These are phyloP conservation scores for Usnea hakonensis DNA, from an alignment of 495 filamentous ascomycete species.

Conservation along the genomic window DNA sequence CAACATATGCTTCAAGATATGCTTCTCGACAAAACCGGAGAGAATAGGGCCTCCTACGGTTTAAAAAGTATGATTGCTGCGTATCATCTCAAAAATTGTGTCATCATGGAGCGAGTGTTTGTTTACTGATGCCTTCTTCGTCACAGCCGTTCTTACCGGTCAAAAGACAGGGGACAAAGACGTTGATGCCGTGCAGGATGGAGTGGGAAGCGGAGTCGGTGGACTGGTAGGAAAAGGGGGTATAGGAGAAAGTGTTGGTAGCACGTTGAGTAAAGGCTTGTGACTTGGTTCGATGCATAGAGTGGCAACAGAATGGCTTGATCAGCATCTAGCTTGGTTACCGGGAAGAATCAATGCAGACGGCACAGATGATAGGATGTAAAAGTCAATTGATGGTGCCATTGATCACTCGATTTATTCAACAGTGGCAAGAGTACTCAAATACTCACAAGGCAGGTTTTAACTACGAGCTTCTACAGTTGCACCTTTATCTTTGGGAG, in stretches of 20 bases:
- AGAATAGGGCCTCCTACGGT: conserved; percentile 39
- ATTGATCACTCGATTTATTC: background rate
- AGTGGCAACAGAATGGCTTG: background rate
- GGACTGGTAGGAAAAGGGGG: conserved; percentile 24
- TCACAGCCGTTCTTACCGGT: conserved; percentile 27
- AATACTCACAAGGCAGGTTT: too few species aligned
- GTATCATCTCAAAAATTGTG: background rate
- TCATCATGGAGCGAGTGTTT: background rate
- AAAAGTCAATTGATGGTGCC: background rate
- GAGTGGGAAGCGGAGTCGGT: conserved; percentile 28
- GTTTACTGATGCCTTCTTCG: background rate
- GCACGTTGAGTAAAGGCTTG: conserved; percentile 21
- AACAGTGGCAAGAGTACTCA: background rate
- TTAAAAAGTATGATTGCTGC: conserved; percentile 28
- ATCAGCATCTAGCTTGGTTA: background rate
- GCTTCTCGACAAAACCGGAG: conserved; percentile 44
- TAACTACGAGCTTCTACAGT: too few species aligned
- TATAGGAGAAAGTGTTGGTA: conserved; percentile 20
- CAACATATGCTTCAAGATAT: conserved; percentile 40
- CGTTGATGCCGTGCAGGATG: conserved; percentile 32
- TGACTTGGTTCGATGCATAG: background rate
- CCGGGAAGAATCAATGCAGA: background rate
- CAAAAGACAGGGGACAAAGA: conserved; percentile 35
- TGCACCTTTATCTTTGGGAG: background rate
- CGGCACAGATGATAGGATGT: background rate